phyloP scores from a whole-genome alignment of 495 filamentous ascomycete genomes.

The Glarea lozoyensis region DNA sequence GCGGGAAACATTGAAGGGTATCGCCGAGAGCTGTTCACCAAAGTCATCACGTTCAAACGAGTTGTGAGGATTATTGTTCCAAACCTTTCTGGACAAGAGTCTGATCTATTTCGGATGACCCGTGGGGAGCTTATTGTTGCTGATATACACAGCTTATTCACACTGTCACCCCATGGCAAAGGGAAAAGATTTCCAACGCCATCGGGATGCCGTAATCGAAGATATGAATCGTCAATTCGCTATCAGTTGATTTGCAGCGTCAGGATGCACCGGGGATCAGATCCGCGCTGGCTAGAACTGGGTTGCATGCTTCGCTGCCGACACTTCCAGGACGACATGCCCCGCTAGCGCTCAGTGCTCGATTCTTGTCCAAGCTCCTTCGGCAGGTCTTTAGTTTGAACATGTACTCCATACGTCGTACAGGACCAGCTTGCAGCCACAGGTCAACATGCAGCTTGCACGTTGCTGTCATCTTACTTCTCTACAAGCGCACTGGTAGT shows the following conservation, averaged over 20 bases:
- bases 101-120: too few relatives aligned
- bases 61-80: too few relatives aligned
- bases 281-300: not conserved
- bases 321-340: not conserved
- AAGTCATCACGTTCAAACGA: too few relatives aligned
- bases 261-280: not conserved
- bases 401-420: not conserved
- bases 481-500: not conserved
- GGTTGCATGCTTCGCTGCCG: conserved; percentile 2
- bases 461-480: not conserved
- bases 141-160: too few relatives aligned
- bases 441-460: not conserved
- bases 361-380: not conserved
- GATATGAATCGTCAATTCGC: too few relatives aligned
- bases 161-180: too few relatives aligned
- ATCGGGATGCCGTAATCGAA: too few relatives aligned
- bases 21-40: not conserved
- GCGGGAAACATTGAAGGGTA: not conserved
- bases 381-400: not conserved
- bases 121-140: too few relatives aligned
- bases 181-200: too few relatives aligned
- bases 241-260: not conserved
- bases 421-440: not conserved
- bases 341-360: not conserved
- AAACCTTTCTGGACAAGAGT: too few relatives aligned